A percentile compares a stretch with the other conserved stretches of the same genome.
Conservation (phyloP, 2,329 filamentous ascomycete genomes). For the Xylariaceae sp. region DNA sequence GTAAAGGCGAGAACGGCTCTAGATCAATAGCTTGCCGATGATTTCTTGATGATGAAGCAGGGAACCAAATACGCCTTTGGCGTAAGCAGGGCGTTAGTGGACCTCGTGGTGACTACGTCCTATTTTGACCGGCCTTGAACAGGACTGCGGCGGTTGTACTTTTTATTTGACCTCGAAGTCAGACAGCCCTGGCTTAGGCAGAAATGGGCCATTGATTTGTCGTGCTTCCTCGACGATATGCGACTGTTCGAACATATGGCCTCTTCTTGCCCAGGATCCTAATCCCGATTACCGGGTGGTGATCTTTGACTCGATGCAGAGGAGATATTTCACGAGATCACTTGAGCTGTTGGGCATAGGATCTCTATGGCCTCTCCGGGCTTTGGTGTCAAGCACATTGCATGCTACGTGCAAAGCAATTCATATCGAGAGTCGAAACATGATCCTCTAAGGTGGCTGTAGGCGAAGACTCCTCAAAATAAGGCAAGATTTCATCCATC, state of each 20-base stretch:
- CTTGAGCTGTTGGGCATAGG: no score
- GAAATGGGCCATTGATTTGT: not conserved
- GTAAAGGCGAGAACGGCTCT: constrained; percentile 4
- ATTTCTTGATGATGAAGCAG: not conserved
- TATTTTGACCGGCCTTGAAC: constrained; percentile 3
- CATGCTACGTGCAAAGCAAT: not conserved
- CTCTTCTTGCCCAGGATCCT: not conserved
- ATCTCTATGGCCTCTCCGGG: no score
- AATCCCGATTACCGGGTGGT: not conserved
- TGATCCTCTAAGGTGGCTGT: not conserved
- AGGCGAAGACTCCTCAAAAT: not conserved
- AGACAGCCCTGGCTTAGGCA: not conserved
- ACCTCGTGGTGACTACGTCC: constrained; percentile 1
- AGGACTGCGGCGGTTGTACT: not conserved
- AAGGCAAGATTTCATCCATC: not conserved
- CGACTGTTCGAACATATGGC: not conserved
- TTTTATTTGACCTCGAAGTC: not conserved
- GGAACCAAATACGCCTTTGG: not conserved
- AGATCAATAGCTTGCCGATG: not conserved
- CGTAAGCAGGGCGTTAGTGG: not conserved
- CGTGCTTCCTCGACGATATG: not conserved
- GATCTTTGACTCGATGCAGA: no score
- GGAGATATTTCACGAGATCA: no score
- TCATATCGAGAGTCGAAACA: not conserved
- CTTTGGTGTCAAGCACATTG: not conserved